Evolutionary conservation across 257 asterid genomes (phyloP).

Genomic region (Anisodus tanguticus): DNA sequence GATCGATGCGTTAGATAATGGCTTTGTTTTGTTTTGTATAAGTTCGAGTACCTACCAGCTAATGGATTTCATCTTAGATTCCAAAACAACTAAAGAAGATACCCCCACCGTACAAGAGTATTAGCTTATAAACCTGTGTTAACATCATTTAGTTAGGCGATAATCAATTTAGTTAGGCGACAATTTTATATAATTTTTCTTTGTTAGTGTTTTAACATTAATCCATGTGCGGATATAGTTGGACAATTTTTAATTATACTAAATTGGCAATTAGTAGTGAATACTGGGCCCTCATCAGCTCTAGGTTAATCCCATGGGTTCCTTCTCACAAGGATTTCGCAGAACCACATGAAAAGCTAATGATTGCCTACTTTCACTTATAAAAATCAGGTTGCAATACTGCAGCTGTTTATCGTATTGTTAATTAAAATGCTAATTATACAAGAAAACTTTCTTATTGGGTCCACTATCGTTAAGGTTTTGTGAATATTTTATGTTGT

Average conservation of each 20-base stretch:
- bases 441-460: background rate
- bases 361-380: background rate
- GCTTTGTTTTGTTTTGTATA: background rate
- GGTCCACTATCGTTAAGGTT: background rate
- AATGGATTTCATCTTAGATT: conserved; percentile 4
- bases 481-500: background rate
- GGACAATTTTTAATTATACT: background rate
- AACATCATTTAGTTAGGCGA: background rate
- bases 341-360: background rate
- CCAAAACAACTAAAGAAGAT: background rate
- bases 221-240: background rate
- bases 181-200: background rate
- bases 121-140: background rate
- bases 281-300: background rate
- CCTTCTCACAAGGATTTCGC: background rate
- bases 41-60: background rate
- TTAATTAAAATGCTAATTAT: background rate
- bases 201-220: background rate
- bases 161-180: background rate
- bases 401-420: background rate
- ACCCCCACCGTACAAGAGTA: background rate
- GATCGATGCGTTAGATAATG: background rate
- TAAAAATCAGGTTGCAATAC: background rate
- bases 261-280: too few species aligned
- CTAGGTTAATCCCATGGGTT: background rate